A percentile compares a stretch with the other conserved stretches of the same genome.
Evolutionary conservation across 192 early-diverging fungal genomes (phyloP).

Genomic region (Polychytrium aggregatum): DNA sequence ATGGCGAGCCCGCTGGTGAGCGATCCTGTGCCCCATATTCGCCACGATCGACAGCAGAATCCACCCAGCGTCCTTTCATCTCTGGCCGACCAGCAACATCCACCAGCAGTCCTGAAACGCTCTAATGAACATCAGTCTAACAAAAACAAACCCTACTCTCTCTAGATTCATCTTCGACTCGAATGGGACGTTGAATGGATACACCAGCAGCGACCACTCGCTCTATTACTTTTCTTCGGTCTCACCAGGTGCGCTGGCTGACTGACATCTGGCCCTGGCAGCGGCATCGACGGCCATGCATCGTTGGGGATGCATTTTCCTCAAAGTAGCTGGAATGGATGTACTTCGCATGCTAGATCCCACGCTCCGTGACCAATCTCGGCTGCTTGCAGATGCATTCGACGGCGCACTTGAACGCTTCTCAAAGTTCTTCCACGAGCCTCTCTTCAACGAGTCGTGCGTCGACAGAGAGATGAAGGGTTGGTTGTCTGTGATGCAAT

Average conservation of each 20-base stretch:
- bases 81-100: too few species aligned
- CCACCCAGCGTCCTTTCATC: too few species aligned
- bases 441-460: slow-evolving; percentile 29
- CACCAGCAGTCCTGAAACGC: too few species aligned
- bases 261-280: too few species aligned
- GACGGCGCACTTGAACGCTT: slow-evolving; percentile 31
- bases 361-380: slow-evolving; percentile 24
- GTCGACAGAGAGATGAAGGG: slow-evolving; percentile 25
- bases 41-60: too few species aligned
- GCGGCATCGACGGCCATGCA: too few species aligned
- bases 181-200: slow-evolving; percentile 26
- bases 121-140: too few species aligned
- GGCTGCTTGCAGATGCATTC: slow-evolving; percentile 7
- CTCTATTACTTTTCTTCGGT: slow-evolving; percentile 25
- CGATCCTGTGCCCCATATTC: too few species aligned
- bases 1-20: not conserved
- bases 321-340: too few species aligned
- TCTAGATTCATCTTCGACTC: slow-evolving; percentile 23
- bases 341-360: too few species aligned
- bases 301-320: too few species aligned
- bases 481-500: not conserved
- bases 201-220: slow-evolving; percentile 28
- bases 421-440: slow-evolving; percentile 31
- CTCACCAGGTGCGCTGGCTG: slow-evolving; percentile 5
- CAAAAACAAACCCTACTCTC: too few species aligned